A percentile compares a stretch with the other conserved stretches of the same genome.
phyloP scores from a whole-genome alignment of 768 basidiomycete species.

The Auricularia sp. region DNA sequence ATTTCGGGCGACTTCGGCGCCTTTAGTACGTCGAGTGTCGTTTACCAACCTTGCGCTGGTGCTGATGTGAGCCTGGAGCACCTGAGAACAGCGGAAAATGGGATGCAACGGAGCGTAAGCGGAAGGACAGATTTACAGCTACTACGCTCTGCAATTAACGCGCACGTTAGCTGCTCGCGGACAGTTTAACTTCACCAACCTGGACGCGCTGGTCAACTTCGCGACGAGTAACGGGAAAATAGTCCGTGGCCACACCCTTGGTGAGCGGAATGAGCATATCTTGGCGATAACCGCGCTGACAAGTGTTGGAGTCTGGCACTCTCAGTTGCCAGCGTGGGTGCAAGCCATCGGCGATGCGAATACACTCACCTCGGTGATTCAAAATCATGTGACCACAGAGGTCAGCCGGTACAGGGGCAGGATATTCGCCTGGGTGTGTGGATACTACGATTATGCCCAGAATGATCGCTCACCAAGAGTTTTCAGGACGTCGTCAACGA shows the following conservation, averaged over 20 bases:
- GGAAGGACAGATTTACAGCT: too few species aligned
- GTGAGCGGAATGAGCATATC: not conserved
- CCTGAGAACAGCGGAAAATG: slow-evolving; percentile 1
- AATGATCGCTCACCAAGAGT: not conserved
- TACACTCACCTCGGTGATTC: slow-evolving; percentile 5
- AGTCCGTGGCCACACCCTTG: slow-evolving; percentile 4
- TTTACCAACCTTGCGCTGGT: not conserved
- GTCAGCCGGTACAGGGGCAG: slow-evolving; percentile 46
- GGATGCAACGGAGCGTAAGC: not conserved
- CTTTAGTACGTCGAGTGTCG: not conserved
- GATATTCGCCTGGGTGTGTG: slow-evolving; percentile 36
- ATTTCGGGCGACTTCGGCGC: not conserved
- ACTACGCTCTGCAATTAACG: not conserved
- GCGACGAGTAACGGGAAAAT: slow-evolving; percentile 4
- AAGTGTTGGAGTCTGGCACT: not conserved
- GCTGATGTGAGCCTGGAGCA: not conserved
- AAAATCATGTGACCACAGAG: slow-evolving; percentile 36
- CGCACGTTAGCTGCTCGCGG: not conserved
- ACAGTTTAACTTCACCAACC: not conserved
- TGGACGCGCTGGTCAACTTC: slow-evolving; percentile 5
- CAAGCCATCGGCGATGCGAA: not conserved
- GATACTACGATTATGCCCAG: too few species aligned
- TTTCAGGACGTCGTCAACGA: slow-evolving; percentile 48
- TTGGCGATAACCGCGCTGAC: too few species aligned
- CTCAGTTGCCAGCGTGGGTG: slow-evolving; percentile 3